These are phyloP conservation scores for Dittrichia graveolens DNA, from an alignment of 129 eudicot genomes.

Conservation along the genomic window DNA sequence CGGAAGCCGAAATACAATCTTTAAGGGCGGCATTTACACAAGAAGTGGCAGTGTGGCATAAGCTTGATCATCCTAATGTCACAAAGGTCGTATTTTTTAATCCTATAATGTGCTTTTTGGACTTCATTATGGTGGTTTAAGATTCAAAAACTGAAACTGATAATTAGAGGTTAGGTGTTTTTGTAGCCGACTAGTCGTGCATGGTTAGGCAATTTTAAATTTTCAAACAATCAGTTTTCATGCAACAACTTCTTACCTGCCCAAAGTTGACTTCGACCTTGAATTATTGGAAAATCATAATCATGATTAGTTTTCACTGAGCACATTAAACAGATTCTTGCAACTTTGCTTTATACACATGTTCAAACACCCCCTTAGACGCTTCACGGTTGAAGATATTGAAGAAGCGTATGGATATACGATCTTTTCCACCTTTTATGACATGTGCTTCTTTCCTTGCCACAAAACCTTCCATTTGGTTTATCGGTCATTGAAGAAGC, in stretches of 20 bases:
- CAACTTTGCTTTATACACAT: background rate
- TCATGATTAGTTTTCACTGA: conserved; percentile 1
- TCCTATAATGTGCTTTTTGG: background rate
- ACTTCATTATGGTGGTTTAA: conserved; percentile 1
- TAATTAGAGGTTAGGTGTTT: background rate
- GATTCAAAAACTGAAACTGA: background rate
- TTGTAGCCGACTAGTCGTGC: conserved; percentile 5
- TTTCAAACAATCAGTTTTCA: background rate
- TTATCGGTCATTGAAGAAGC: background rate
- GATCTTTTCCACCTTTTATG: background rate
- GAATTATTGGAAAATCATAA: background rate
- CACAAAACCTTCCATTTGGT: background rate
- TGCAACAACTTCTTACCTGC: background rate
- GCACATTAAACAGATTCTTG: background rate
- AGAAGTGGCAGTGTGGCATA: conserved; percentile 96
- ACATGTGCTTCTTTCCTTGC: background rate
- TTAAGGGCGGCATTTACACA: conserved; percentile 86
- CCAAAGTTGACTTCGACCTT: background rate
- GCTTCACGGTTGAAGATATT: too few relatives aligned
- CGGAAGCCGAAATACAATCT: conserved; percentile 78
- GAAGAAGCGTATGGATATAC: too few relatives aligned
- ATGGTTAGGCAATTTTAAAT: background rate
- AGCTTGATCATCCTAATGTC: conserved; percentile 90
- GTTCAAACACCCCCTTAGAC: too few relatives aligned
- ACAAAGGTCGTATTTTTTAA: conserved; percentile 57